A percentile compares a stretch with the other conserved stretches of the same genome.
phyloP scores from a whole-genome alignment of 495 filamentous ascomycete genomes.

The Penicillium argentinense region DNA sequence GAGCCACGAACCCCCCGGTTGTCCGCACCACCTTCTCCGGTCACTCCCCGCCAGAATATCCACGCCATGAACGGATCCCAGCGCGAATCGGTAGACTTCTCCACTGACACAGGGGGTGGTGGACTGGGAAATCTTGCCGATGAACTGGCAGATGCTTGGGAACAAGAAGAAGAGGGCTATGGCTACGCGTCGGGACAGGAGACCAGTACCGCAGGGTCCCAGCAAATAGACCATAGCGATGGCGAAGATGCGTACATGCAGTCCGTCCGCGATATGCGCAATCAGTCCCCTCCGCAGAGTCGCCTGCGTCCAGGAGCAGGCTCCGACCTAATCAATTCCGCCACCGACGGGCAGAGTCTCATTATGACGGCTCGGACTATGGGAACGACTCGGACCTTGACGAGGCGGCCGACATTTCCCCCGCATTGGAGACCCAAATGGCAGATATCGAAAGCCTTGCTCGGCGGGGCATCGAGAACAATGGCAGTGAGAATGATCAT shows the following conservation, averaged over 20 bases:
- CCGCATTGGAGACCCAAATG: conserved; percentile 70
- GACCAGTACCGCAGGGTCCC: conserved; percentile 29
- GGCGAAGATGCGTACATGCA: conserved; percentile 35
- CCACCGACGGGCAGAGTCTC: conserved; percentile 49
- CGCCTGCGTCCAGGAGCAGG: conserved; percentile 26
- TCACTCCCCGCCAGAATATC: conserved; percentile 55
- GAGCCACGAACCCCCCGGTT: conserved; percentile 47
- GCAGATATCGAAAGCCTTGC: conserved; percentile 75
- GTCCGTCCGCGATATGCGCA: conserved; percentile 25
- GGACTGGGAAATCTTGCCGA: conserved; percentile 84
- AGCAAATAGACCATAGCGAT: conserved; percentile 35
- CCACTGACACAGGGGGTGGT: conserved; percentile 43
- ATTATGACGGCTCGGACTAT: conserved; percentile 60
- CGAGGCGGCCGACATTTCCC: conserved; percentile 65
- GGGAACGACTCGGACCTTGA: conserved; percentile 72
- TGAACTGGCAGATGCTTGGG: conserved; percentile 62
- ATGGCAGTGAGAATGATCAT: conserved; percentile 65
- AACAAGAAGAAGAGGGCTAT: conserved; percentile 58
- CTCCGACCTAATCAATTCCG: conserved; percentile 34
- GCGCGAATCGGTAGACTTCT: conserved; percentile 43
- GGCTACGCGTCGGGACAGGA: conserved; percentile 45
- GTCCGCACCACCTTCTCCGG: conserved; percentile 60
- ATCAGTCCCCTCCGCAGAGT: conserved; percentile 30
- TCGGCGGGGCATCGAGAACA: conserved; percentile 68
- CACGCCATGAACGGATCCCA: conserved; percentile 52